These are phyloP conservation scores for Glutinoglossum americanum DNA, from an alignment of 495 filamentous ascomycete species.

Conservation along the genomic window DNA sequence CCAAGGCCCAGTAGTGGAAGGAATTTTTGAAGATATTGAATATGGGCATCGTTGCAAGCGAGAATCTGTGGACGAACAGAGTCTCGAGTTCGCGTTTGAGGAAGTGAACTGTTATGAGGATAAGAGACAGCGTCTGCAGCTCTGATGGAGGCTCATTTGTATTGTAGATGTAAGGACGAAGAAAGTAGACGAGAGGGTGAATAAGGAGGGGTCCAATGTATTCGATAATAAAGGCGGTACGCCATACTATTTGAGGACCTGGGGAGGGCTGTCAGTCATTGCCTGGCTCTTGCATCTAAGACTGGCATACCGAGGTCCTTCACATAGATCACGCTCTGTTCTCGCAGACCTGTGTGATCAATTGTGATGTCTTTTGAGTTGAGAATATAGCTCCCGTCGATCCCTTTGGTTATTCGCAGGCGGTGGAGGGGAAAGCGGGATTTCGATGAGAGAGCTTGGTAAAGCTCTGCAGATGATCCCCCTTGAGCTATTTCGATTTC, in stretches of 20 bases:
- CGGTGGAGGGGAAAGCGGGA: conserved; percentile 36
- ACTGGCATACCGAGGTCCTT: conserved; percentile 76
- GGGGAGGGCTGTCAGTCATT: not conserved
- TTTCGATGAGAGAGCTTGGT: conserved; percentile 29
- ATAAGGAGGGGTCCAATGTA: conserved; percentile 89
- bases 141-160: conserved; percentile 27
- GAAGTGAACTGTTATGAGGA: conserved; percentile 62
- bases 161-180: conserved; percentile 54
- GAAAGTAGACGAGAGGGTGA: conserved; percentile 47
- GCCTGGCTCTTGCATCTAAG: not conserved
- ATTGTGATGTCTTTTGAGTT: conserved; percentile 42
- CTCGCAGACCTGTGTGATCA: conserved; percentile 39
- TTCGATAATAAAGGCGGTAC: conserved; percentile 83
- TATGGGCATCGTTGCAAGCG: conserved; percentile 74
- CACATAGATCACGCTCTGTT: conserved; percentile 55
- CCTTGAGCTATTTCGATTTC: conserved; percentile 36
- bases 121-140: conserved; percentile 48
- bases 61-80: conserved; percentile 87
- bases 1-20: conserved; percentile 71
- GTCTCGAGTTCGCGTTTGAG: conserved; percentile 90
- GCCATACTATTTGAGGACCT: conserved; percentile 89
- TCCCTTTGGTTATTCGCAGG: conserved; percentile 46
- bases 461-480: conserved; percentile 41
- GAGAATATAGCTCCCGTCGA: conserved; percentile 46
- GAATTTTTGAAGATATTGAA: conserved; percentile 80